Conservation (phyloP, 176 grass and related monocot species). For the Puccinellia tenuiflora region DNA sequence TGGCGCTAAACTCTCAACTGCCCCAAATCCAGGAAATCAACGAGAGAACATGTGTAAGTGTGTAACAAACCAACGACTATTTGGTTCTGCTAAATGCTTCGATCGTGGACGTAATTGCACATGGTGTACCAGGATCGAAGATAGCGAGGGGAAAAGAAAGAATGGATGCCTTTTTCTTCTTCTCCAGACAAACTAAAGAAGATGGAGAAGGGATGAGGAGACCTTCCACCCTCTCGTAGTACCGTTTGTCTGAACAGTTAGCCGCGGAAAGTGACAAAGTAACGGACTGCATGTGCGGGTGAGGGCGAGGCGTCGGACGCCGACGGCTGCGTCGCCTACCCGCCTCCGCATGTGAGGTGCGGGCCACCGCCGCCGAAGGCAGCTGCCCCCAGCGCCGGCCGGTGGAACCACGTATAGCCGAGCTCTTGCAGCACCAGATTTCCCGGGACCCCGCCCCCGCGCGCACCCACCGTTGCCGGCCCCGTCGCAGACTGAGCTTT, state of each 20-base stretch:
- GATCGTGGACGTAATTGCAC: background rate
- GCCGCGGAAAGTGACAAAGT: conserved; percentile 21
- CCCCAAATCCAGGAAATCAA: background rate
- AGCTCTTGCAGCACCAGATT: conserved; percentile 14
- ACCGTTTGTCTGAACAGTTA: background rate
- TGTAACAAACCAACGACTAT: no score
- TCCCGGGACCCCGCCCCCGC: background rate
- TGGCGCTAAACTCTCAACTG: background rate
- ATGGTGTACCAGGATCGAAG: background rate
- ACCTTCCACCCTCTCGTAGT: background rate
- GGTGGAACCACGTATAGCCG: background rate
- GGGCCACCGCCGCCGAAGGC: conserved; percentile 7
- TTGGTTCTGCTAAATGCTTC: background rate
- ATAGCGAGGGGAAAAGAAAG: no score
- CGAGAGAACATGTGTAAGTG: background rate
- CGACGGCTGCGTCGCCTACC: conserved; percentile 26
- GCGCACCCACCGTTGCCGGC: background rate
- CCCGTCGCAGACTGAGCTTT: background rate
- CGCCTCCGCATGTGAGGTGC: conserved; percentile 36
- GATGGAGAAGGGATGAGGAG: background rate
- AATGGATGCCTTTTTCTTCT: background rate
- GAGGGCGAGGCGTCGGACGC: conserved; percentile 6
- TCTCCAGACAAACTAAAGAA: background rate
- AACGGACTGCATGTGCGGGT: conserved; percentile 57
- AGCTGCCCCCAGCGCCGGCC: background rate